phyloP scores from a whole-genome alignment of 2,329 filamentous ascomycete species.

The Corynespora cassiicola region DNA sequence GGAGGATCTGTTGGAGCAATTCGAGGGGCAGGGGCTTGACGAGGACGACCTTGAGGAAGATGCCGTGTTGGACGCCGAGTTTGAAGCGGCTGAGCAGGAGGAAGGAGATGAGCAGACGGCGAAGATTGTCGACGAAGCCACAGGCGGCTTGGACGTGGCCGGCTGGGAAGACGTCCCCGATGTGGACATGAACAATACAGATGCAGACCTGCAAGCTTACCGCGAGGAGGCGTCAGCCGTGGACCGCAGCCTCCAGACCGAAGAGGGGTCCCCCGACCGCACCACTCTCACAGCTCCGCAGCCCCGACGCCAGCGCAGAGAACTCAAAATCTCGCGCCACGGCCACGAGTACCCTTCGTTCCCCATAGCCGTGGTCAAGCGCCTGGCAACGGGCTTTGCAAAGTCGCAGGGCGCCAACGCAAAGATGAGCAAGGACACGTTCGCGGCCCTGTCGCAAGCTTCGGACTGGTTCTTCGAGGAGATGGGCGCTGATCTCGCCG shows the following conservation, averaged over 20 bases:
- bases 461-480: slow-evolving; percentile 95
- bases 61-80: slow-evolving; percentile 37
- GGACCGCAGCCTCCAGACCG: slow-evolving; percentile 39
- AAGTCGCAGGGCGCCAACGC: slow-evolving; percentile 71
- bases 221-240: slow-evolving; percentile 42
- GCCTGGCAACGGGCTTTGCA: slow-evolving; percentile 72
- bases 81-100: slow-evolving; percentile 21
- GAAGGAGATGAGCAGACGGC: slow-evolving; percentile 23
- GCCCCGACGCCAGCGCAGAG: slow-evolving; percentile 47
- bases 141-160: slow-evolving; percentile 20
- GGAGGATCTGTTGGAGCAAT: slow-evolving; percentile 35
- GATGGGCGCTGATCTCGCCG: slow-evolving; percentile 77
- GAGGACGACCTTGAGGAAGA: slow-evolving; percentile 6
- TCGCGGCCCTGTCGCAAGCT: slow-evolving; percentile 78
- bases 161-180: slow-evolving; percentile 41
- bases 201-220: slow-evolving; percentile 39
- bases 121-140: slow-evolving; percentile 34
- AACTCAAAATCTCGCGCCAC: slow-evolving; percentile 69
- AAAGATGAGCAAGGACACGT: slow-evolving; percentile 75
- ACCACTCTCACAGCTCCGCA: slow-evolving; percentile 13
- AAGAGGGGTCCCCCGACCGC: slow-evolving; percentile 31
- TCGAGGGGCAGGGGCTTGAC: slow-evolving; percentile 1
- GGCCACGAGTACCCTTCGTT: slow-evolving; percentile 79
- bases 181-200: slow-evolving; percentile 28
- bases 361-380: slow-evolving; percentile 75